Evolutionary conservation across 1,284 basidiomycete species (phyloP), one percentile per base, ranked within the genome.

Genomic region (Pseudozyma hubeiensis): DNA sequence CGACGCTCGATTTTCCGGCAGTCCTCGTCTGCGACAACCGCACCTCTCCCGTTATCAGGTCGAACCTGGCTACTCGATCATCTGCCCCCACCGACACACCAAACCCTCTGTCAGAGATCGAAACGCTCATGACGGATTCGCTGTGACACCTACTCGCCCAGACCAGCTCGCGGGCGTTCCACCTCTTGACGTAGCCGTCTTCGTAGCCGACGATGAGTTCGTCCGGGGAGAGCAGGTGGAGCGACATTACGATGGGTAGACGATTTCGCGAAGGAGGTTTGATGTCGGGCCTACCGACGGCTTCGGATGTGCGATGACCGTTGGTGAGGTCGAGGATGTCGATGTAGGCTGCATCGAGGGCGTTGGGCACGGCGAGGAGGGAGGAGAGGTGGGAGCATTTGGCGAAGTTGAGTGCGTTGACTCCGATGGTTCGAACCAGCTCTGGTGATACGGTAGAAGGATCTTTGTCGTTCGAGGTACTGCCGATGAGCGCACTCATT

Each of bases 341-440:
- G 24, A 90, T 91, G 92, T 91, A 87, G 39, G 92, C 90, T 7
- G 93, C 94, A 75, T 97, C 93, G 17, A 93, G 88, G 8, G 95
- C 87, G 81, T 94, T 94, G 0, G 93, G 93, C 10, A 96, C 85
- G 0, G 91, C 93, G 44, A 96, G 83, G 48, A 92, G 83, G 0
- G 89, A 90, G 41, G 85, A 64, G 49, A 58, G 64, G 67, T 78
- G 91, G 80, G 5, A 89, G 82, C 95, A 94, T 1, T 90, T 89
- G 85, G 93, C 95, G 81, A 92, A 96, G 83, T 95, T 96, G 69
- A 96, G 87, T 2, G 93, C 89, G 82, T 96, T 97, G 63, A 93
- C 90, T 77, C 92, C 91, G 84, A 96, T 86, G 0, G 90, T 90
- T 72, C 89, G 90, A 3, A 85, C 79, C 7, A 92, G 81, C 7